These are phyloP conservation scores for Debaryomyces subglobosus DNA, from an alignment of 1,139 yeast genomes.

Conservation along the genomic window DNA sequence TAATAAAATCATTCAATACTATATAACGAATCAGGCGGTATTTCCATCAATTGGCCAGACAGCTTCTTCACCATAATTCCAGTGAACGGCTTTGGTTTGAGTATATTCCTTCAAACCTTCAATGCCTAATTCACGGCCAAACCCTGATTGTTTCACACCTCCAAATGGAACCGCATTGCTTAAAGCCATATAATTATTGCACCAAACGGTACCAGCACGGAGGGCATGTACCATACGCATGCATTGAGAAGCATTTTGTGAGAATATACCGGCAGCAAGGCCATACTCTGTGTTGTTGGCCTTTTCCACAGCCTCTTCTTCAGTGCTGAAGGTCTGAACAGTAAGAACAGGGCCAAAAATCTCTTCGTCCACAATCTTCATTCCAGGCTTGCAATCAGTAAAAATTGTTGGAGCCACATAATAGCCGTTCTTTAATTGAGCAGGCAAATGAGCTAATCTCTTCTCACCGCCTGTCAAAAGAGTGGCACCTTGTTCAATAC, in stretches of 20 bases:
- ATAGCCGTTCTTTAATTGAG: conserved; percentile 53
- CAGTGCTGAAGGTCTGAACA: conserved; percentile 62
- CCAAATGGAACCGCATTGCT: conserved; percentile 32
- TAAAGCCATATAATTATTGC: conserved; percentile 29
- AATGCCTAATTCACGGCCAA: conserved; percentile 32
- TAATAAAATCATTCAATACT: not conserved
- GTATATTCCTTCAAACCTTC: conserved; percentile 29
- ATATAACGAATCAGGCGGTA: not conserved
- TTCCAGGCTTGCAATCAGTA: conserved; percentile 59
- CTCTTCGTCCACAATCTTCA: conserved; percentile 69
- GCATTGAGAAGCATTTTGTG: conserved; percentile 55
- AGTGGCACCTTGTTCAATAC: conserved; percentile 66
- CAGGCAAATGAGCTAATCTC: conserved; percentile 41
- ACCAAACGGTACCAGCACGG: conserved; percentile 33
- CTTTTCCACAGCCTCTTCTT: conserved; percentile 59
- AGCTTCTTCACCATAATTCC: conserved; percentile 21
- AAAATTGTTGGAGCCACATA: conserved; percentile 72
- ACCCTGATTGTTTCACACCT: conserved; percentile 31
- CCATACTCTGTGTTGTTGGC: conserved; percentile 74
- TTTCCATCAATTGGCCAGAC: conserved; percentile 20
- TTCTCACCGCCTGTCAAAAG: conserved; percentile 66
- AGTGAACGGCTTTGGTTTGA: conserved; percentile 26
- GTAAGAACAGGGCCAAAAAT: conserved; percentile 79
- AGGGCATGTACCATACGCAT: conserved; percentile 49
- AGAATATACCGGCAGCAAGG: conserved; percentile 67